Conservation (phyloP, 2,329 filamentous ascomycete species). For the Allantophomopsis cytisporea region DNA sequence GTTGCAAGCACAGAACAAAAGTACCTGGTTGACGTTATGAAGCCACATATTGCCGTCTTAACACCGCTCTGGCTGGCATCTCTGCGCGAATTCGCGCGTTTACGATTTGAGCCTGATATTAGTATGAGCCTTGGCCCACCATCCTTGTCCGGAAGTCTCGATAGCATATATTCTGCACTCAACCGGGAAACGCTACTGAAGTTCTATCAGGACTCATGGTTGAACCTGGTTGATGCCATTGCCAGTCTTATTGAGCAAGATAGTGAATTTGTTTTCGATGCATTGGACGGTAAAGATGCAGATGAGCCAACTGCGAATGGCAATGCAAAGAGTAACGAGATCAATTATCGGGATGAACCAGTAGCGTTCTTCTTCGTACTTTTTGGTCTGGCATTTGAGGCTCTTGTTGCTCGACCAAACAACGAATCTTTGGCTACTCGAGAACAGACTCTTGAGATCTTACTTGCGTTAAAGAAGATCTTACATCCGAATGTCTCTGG, state of each 20-base stretch:
- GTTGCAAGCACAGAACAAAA: conserved; percentile 87
- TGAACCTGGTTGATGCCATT: conserved; percentile 93
- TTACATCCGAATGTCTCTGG: conserved; percentile 87
- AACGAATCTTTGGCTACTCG: conserved; percentile 54
- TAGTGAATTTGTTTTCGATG: conserved; percentile 94
- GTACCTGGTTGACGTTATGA: conserved; percentile 78
- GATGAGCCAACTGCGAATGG: conserved; percentile 23
- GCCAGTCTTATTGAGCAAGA: conserved; percentile 95
- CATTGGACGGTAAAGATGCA: conserved; percentile 71
- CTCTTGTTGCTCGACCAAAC: conserved; percentile 68
- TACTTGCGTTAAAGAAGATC: conserved; percentile 89
- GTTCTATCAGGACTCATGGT: conserved; percentile 96
- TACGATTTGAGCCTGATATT: conserved; percentile 94
- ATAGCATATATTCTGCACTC: conserved; percentile 87
- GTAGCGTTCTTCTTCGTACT: conserved; percentile 98
- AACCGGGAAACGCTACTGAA: conserved; percentile 86
- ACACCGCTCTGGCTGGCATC: conserved; percentile 92
- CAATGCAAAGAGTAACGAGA: conserved; percentile 55
- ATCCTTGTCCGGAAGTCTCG: conserved; percentile 71
- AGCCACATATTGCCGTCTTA: conserved; percentile 77
- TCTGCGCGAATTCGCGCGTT: conserved; percentile 79
- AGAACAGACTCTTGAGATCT: conserved; percentile 74
- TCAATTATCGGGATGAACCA: conserved; percentile 96
- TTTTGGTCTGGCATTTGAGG: conserved; percentile 93
- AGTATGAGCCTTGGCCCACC: conserved; percentile 78